Percentiles rank a stretch among this genome's conserved stretches.
These are phyloP conservation scores for Elsinoe ampelina DNA, from an alignment of 2,329 filamentous ascomycete species.

Conservation along the genomic window DNA sequence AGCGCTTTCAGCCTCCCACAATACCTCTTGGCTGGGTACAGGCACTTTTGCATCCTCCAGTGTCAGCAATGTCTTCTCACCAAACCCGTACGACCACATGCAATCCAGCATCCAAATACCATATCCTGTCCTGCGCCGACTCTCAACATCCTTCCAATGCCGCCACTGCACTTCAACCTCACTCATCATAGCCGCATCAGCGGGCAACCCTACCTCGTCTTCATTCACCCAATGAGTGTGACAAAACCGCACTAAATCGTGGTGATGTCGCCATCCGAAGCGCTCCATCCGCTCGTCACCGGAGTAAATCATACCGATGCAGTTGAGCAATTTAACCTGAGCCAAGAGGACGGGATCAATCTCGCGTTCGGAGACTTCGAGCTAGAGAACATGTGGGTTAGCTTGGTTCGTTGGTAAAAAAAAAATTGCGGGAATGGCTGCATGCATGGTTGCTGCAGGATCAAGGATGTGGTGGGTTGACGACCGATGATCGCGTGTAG, in stretches of 20 bases:
- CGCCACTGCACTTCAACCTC: constrained; percentile 16
- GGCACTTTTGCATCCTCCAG: constrained; percentile 19
- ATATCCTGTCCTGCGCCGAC: constrained; percentile 19
- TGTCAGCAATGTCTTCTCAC: constrained; percentile 14
- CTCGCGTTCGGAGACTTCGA: constrained; percentile 10
- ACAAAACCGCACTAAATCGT: constrained; percentile 14
- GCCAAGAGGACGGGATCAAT: constrained; percentile 15
- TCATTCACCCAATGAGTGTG: constrained; percentile 15
- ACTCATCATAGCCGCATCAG: constrained; percentile 2
- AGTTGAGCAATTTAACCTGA: constrained; percentile 15
- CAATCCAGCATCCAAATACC: constrained; percentile 22
- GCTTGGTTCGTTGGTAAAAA: not conserved
- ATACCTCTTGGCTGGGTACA: constrained; percentile 21
- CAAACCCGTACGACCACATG: constrained; percentile 20
- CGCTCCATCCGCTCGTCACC: constrained; percentile 17
- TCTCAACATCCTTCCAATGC: constrained; percentile 18
- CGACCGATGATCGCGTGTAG: not conserved
- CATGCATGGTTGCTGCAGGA: not conserved
- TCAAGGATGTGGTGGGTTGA: not conserved
- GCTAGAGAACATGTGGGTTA: constrained; percentile 1
- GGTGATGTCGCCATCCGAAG: constrained; percentile 13
- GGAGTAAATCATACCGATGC: constrained; percentile 16
- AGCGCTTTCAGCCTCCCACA: constrained; percentile 21
- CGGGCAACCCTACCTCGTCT: constrained; percentile 3
- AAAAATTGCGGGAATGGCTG: not conserved